Evolutionary conservation across 768 basidiomycete genomes (phyloP).

Genomic region (Lactarius hatsudake): DNA sequence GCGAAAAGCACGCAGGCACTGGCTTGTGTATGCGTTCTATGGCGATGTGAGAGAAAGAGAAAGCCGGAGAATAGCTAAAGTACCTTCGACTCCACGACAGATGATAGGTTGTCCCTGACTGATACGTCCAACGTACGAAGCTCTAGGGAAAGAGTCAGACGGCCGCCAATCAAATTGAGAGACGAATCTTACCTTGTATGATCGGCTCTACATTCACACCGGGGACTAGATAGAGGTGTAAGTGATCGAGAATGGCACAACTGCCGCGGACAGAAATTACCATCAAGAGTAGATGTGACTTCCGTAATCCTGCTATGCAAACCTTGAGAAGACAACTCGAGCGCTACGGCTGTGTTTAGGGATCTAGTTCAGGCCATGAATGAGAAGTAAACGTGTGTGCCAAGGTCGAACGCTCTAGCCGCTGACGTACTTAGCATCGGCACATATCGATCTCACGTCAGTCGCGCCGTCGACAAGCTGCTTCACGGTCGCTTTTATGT

Average conservation of each 20-base stretch:
- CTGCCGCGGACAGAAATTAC: neutral
- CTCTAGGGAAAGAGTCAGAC: slow-evolving; percentile 7
- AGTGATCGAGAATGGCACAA: neutral
- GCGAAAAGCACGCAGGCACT: slow-evolving; percentile 61
- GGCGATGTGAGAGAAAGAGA: slow-evolving; percentile 10
- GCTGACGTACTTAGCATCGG: slow-evolving; percentile 6
- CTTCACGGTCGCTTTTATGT: slow-evolving; percentile 20
- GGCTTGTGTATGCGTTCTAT: slow-evolving; percentile 70
- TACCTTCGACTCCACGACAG: slow-evolving; percentile 19
- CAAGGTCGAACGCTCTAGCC: no score
- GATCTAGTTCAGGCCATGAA: slow-evolving; percentile 6
- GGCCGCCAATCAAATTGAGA: neutral
- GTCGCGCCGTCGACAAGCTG: slow-evolving; percentile 15
- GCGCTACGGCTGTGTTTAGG: slow-evolving; percentile 10
- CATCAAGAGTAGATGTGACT: neutral
- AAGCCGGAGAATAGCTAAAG: neutral
- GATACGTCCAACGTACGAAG: slow-evolving; percentile 12
- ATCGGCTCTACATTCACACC: slow-evolving; percentile 48
- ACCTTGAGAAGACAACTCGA: slow-evolving; percentile 13
- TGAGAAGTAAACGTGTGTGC: neutral
- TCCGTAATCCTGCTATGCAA: slow-evolving; percentile 2
- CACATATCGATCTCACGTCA: slow-evolving; percentile 4
- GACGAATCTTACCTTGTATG: slow-evolving; percentile 46
- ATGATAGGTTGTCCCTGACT: slow-evolving; percentile 14
- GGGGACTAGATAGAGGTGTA: slow-evolving; percentile 36